Percentiles rank a stretch among this genome's conserved stretches.
phyloP scores from a whole-genome alignment of 1,139 yeast genomes.

The Zygosaccharomyces pseudobailii region DNA sequence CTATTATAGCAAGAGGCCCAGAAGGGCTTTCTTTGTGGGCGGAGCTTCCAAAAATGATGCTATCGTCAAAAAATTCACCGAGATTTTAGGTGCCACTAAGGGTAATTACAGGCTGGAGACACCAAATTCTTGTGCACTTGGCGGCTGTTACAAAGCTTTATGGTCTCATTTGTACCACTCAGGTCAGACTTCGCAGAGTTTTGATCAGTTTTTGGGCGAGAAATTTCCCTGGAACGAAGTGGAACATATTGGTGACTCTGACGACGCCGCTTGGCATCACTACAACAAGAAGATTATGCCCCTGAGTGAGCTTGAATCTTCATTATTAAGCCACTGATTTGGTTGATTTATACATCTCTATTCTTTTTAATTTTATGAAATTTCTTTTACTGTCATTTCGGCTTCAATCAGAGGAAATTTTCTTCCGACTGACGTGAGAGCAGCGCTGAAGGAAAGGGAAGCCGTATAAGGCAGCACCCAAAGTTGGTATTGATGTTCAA shows the following conservation, averaged over 20 bases:
- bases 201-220: conserved; percentile 40
- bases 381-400: not conserved
- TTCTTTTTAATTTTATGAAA: not conserved
- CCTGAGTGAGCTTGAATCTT: conserved; percentile 32
- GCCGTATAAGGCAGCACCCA: not conserved
- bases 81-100: conserved; percentile 56
- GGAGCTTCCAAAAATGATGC: conserved; percentile 75
- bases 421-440: conserved; percentile 5
- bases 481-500: not conserved
- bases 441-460: not conserved
- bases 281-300: conserved; percentile 34
- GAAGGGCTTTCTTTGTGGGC: conserved; percentile 75
- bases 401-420: conserved; percentile 3
- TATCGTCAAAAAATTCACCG: conserved; percentile 63
- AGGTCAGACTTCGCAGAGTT: conserved; percentile 20
- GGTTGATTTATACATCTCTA: not conserved
- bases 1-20: conserved; percentile 47
- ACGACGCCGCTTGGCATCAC: conserved; percentile 32
- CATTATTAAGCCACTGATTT: conserved; percentile 6
- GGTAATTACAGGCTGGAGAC: conserved; percentile 73
- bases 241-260: conserved; percentile 36
- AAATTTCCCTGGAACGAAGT: conserved; percentile 46
- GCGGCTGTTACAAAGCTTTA: conserved; percentile 87
- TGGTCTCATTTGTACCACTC: conserved; percentile 46
- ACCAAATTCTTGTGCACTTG: conserved; percentile 88